Conservation (phyloP, 129 eudicot genomes). For the carrot (Daucus carota) region DH1_v3.0 NC_030385.2:37283501-37284000, state of each 20-base stretch:
- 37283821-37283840: not conserved
- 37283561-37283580: too few relatives aligned
- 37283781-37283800: not conserved
- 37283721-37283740: not conserved
- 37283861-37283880: not conserved
- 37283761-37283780: conserved; percentile 1
- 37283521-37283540: too few relatives aligned
- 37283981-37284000: not conserved
- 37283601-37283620: not conserved
- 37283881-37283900: not conserved
- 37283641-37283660: not conserved
- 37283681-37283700: too few relatives aligned
- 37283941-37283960: not conserved
- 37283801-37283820: not conserved
- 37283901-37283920: conserved; percentile 1
- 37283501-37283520: not conserved
- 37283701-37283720: not conserved
- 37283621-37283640: not conserved
- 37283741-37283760: not conserved
- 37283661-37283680: not conserved
- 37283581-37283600: not conserved
- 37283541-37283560: too few relatives aligned
- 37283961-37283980: not conserved
- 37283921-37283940: not conserved
- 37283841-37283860: not conserved